Percentiles rank a stretch among this genome's conserved stretches.
phyloP scores from a whole-genome alignment of 345 rosid genomes.

The Clarkia xantiana region DNA sequence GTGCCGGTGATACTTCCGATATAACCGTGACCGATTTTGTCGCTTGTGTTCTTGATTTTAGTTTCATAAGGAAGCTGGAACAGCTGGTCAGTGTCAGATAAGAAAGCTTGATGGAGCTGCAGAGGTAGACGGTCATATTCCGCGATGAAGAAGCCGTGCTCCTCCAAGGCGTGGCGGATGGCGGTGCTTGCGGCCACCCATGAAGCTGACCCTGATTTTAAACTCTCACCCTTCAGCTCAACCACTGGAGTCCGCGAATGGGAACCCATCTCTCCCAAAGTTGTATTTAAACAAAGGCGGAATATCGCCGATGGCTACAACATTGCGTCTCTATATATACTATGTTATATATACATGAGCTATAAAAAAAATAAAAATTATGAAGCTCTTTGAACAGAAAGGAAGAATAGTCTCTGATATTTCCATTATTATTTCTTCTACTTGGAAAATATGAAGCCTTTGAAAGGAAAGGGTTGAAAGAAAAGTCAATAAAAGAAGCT shows the following conservation, averaged over 20 bases:
- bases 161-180: conserved; percentile 14
- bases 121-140: conserved; percentile 9
- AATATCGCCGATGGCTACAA: no score
- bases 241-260: conserved; percentile 18
- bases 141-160: conserved; percentile 13
- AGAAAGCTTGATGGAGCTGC: conserved; percentile 10
- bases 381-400: no score
- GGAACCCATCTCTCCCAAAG: conserved; percentile 21
- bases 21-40: conserved; percentile 23
- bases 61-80: conserved; percentile 24
- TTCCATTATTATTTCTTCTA: no score
- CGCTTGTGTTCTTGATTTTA: conserved; percentile 18
- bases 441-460: no score
- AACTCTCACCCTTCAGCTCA: conserved; percentile 13
- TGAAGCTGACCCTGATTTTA: conserved; percentile 13
- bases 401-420: no score
- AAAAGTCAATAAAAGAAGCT: no score
- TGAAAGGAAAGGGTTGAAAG: no score
- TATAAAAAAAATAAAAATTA: no score
- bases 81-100: conserved; percentile 11
- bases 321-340: no score
- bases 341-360: no score
- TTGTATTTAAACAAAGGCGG: no score
- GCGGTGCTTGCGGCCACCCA: conserved; percentile 13
- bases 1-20: conserved; percentile 14